Percentiles rank a stretch among this genome's conserved stretches.
Conservation (phyloP, 192 early-diverging fungal species). For the Cetraspora pellucida region DNA sequence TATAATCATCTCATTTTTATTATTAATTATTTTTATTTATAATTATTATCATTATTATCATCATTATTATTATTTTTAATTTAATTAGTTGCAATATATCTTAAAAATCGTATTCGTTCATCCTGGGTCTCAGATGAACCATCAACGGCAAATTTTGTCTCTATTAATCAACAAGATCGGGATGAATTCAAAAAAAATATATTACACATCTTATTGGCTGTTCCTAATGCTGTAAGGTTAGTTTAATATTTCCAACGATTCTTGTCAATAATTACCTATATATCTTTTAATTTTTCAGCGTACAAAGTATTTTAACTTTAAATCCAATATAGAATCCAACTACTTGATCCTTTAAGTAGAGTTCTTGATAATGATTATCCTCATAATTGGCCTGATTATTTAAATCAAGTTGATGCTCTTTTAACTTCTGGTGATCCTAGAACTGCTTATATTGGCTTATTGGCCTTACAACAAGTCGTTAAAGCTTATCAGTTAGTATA, state of each 20-base stretch:
- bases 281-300: not conserved
- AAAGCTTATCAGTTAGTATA: slow-evolving; percentile 72
- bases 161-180: slow-evolving; percentile 18
- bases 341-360: slow-evolving; percentile 73
- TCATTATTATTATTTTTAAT: not conserved
- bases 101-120: slow-evolving; percentile 81
- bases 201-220: slow-evolving; percentile 34
- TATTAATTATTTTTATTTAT: too few relatives aligned
- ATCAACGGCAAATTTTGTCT: not conserved
- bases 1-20: too few relatives aligned
- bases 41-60: too few relatives aligned
- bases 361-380: slow-evolving; percentile 82
- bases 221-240: slow-evolving; percentile 74
- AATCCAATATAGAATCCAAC: slow-evolving; percentile 58
- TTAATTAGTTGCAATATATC: slow-evolving; percentile 72
- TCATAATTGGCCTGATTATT: slow-evolving; percentile 79
- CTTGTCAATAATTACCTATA: not conserved
- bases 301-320: slow-evolving; percentile 23
- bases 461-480: slow-evolving; percentile 79
- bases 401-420: slow-evolving; percentile 63
- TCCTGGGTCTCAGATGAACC: slow-evolving; percentile 62
- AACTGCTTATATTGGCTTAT: slow-evolving; percentile 74
- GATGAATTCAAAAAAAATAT: slow-evolving; percentile 22
- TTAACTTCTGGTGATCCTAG: slow-evolving; percentile 68
- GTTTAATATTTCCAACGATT: not conserved